phyloP scores from a whole-genome alignment of 345 rosid species.

The Hypericum androsaemum region DNA sequence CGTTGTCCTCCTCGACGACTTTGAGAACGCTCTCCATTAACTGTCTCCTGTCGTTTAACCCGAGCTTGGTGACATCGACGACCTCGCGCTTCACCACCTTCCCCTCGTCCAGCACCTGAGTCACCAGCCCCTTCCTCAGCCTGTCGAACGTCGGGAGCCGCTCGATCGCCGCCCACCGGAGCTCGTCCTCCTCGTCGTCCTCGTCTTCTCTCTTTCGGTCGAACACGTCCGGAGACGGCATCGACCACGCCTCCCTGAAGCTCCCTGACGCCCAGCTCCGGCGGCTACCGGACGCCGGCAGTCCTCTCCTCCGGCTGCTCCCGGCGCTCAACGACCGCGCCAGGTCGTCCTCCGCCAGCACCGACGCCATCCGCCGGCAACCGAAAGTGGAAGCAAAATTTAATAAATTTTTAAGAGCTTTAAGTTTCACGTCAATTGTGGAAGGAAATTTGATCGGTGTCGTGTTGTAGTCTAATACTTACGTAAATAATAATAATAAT shows the following conservation, averaged over 20 bases:
- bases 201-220: slow-evolving; percentile 11
- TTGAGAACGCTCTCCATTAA: slow-evolving; percentile 1
- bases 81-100: slow-evolving; percentile 3
- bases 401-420: too few species aligned
- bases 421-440: too few species aligned
- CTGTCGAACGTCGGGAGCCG: not conserved
- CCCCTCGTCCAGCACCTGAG: not conserved
- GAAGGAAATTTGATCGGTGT: too few species aligned
- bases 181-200: slow-evolving; percentile 4
- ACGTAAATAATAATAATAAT: too few species aligned
- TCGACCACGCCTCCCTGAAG: slow-evolving; percentile 20
- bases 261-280: slow-evolving; percentile 20
- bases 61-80: not conserved
- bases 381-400: too few species aligned
- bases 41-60: not conserved
- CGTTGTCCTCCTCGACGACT: slow-evolving; percentile 1
- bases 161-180: slow-evolving; percentile 2
- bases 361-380: slow-evolving; percentile 8
- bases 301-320: slow-evolving; percentile 15
- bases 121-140: not conserved
- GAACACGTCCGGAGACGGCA: slow-evolving; percentile 24
- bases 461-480: too few species aligned
- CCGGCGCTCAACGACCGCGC: slow-evolving; percentile 16
- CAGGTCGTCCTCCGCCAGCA: slow-evolving; percentile 23
- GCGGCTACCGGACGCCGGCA: too few species aligned